A percentile compares a stretch with the other conserved stretches of the same genome.
Conservation (phyloP, 768 basidiomycete genomes). For the Piloderma croceum region DNA sequence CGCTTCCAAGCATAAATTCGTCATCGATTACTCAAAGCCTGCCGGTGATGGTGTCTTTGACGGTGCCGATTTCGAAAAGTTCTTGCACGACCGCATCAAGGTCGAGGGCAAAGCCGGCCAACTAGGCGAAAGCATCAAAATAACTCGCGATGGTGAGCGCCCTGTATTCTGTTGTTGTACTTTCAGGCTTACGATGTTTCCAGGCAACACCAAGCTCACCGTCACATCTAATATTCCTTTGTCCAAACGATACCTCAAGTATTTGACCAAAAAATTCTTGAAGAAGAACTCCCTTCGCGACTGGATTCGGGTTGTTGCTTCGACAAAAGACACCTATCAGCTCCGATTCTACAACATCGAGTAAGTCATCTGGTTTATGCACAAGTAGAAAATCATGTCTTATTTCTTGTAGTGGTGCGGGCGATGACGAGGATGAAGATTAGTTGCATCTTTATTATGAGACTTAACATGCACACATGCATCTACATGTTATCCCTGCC, state of each 20-base stretch:
- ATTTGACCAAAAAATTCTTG: constrained; percentile 98
- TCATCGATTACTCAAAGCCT: constrained; percentile 82
- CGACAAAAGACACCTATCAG: constrained; percentile 89
- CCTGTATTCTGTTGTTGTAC: background rate
- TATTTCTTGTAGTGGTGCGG: constrained; percentile 27
- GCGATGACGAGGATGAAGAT: constrained; percentile 54
- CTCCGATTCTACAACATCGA: constrained; percentile 93
- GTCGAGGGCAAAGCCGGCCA: constrained; percentile 89
- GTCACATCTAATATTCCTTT: constrained; percentile 84
- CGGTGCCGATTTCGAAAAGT: constrained; percentile 73
- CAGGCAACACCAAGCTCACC: constrained; percentile 77
- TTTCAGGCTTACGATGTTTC: constrained; percentile 3
- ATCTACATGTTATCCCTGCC: no score
- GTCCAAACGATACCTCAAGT: constrained; percentile 97
- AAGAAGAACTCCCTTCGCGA: constrained; percentile 96
- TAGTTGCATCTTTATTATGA: constrained; percentile 18
- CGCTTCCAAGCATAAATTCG: constrained; percentile 68
- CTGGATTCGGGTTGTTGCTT: constrained; percentile 98
- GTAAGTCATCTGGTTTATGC: constrained; percentile 37
- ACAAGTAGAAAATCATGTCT: constrained; percentile 2
- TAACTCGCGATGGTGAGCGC: constrained; percentile 71
- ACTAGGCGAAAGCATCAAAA: constrained; percentile 84
- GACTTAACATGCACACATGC: no score
- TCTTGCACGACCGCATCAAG: constrained; percentile 90
- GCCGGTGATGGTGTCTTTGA: constrained; percentile 58